A percentile compares a stretch with the other conserved stretches of the same genome.
phyloP scores from a whole-genome alignment of 768 basidiomycete genomes.

The Xerocomus spinulosus region DNA sequence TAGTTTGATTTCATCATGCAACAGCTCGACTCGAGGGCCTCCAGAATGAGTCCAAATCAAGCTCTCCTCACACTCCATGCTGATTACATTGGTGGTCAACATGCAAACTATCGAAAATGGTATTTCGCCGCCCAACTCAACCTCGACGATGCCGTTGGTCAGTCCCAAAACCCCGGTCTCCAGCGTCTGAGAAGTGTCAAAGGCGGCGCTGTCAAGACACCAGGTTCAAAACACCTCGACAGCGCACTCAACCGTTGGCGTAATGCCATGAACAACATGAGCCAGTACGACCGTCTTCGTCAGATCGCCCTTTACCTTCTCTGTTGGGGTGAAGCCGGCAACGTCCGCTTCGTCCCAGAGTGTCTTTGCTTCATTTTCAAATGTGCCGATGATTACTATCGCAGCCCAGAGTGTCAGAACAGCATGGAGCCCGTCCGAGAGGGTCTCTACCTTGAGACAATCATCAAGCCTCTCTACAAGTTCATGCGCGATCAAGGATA shows the following conservation, averaged over 20 bases:
- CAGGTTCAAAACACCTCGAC: slow-evolving; percentile 79
- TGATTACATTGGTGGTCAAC: slow-evolving; percentile 97
- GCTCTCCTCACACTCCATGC: slow-evolving; percentile 95
- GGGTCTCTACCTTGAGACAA: slow-evolving; percentile 84
- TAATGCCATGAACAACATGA: slow-evolving; percentile 99
- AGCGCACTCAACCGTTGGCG: slow-evolving; percentile 93
- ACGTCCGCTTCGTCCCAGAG: slow-evolving; percentile 95
- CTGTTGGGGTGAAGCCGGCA: slow-evolving; percentile 98
- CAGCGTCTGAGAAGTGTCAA: slow-evolving; percentile 85
- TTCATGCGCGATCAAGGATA: slow-evolving; percentile 98
- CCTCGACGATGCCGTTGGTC: slow-evolving; percentile 96
- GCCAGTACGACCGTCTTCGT: slow-evolving; percentile 94
- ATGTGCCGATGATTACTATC: slow-evolving; percentile 99
- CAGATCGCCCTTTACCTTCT: slow-evolving; percentile 95
- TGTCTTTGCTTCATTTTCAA: slow-evolving; percentile 99
- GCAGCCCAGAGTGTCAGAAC: slow-evolving; percentile 96
- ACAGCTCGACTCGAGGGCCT: slow-evolving; percentile 94
- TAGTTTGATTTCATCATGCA: slow-evolving; percentile 99
- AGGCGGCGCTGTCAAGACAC: slow-evolving; percentile 45
- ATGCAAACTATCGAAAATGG: slow-evolving; percentile 99
- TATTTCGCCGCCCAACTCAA: slow-evolving; percentile 99
- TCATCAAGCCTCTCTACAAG: slow-evolving; percentile 92
- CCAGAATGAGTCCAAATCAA: slow-evolving; percentile 95
- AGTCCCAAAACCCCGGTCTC: slow-evolving; percentile 89
- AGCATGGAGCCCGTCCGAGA: slow-evolving; percentile 89